Evolutionary conservation across 805 yeast genomes (phyloP).

Genomic region (Schizosaccharomyces pombe): ASM294v3 CU329670.1:3329501-3330000

Average conservation of each 20-base stretch:
- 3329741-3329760: not conserved
- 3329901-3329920: no score
- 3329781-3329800: slow-evolving; percentile 12
- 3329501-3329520: not conserved
- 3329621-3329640: slow-evolving; percentile 35
- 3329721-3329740: slow-evolving; percentile 5
- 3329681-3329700: slow-evolving; percentile 71
- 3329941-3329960: not conserved
- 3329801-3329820: slow-evolving; percentile 33
- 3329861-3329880: slow-evolving; percentile 18
- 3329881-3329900: slow-evolving; percentile 11
- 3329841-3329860: slow-evolving; percentile 55
- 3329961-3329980: slow-evolving; percentile 40
- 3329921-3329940: not conserved
- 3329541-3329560: slow-evolving; percentile 29
- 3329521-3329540: not conserved
- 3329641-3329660: slow-evolving; percentile 83
- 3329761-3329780: slow-evolving; percentile 1
- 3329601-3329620: slow-evolving; percentile 37
- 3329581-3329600: slow-evolving; percentile 81
- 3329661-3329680: slow-evolving; percentile 54
- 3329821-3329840: slow-evolving; percentile 69
- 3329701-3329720: slow-evolving; percentile 60
- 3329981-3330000: slow-evolving; percentile 48
- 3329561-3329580: slow-evolving; percentile 83